These are phyloP conservation scores for Alternaria gaisen DNA, from an alignment of 2,329 filamentous ascomycete genomes.

Conservation along the genomic window DNA sequence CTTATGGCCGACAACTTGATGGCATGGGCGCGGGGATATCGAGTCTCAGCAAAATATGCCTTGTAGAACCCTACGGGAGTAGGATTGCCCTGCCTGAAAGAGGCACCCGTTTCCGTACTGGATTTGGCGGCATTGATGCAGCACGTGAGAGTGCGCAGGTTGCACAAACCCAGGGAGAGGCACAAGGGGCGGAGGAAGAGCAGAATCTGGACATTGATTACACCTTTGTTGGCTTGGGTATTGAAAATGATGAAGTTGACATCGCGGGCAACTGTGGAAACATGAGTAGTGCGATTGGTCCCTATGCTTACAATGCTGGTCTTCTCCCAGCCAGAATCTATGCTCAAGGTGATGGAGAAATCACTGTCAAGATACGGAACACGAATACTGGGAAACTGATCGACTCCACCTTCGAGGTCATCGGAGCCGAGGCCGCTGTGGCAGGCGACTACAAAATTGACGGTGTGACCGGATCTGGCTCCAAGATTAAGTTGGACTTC, in stretches of 20 bases:
- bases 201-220: constrained; percentile 67
- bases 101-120: constrained; percentile 16
- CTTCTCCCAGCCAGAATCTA: constrained; percentile 53
- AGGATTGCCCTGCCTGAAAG: constrained; percentile 2
- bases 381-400: constrained; percentile 76
- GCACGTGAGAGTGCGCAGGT: constrained; percentile 14
- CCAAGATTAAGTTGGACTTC: constrained; percentile 68
- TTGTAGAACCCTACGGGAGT: constrained; percentile 59
- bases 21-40: constrained; percentile 75
- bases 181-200: background rate
- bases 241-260: constrained; percentile 69
- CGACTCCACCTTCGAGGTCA: constrained; percentile 64
- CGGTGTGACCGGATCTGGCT: constrained; percentile 67
- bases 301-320: constrained; percentile 67
- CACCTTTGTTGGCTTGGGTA: constrained; percentile 75
- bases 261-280: constrained; percentile 79
- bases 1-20: constrained; percentile 74
- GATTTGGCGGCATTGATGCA: constrained; percentile 22
- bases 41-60: constrained; percentile 74
- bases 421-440: constrained; percentile 58
- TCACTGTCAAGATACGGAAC: constrained; percentile 70
- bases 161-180: constrained; percentile 9
- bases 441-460: constrained; percentile 68
- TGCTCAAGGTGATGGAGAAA: constrained; percentile 41
- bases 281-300: constrained; percentile 75